A percentile compares a stretch with the other conserved stretches of the same genome.
phyloP scores from a whole-genome alignment of 139 green algal genomes.

The Chlamydomonas schloesseri region DNA sequence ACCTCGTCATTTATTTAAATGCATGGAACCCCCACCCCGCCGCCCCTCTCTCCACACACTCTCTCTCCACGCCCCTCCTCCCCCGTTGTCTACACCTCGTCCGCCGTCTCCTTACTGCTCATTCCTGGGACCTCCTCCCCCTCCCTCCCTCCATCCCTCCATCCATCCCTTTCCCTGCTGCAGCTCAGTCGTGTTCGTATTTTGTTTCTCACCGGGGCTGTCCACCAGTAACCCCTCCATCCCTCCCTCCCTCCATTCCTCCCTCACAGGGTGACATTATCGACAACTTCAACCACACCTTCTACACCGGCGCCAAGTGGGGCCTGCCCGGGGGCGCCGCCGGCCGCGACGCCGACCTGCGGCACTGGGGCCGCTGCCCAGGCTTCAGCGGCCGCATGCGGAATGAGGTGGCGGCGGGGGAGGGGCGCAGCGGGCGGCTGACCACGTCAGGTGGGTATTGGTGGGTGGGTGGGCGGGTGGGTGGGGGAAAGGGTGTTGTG shows the following conservation, averaged over 20 bases:
- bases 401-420: background rate
- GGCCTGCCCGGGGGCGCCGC: background rate
- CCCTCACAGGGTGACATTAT: constrained; percentile 38
- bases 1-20: no score
- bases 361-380: constrained; percentile 33
- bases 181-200: no score
- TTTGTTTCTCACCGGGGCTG: no score
- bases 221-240: no score
- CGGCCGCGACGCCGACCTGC: constrained; percentile 18
- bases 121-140: background rate
- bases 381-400: constrained; percentile 13
- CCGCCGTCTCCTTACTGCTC: no score
- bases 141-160: no score
- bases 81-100: no score
- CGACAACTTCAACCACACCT: constrained; percentile 38
- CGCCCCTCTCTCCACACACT: no score
- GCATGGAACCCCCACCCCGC: no score
- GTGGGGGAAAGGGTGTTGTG: background rate
- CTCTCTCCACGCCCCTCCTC: no score
- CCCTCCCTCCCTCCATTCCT: rapidly evolving
- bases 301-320: constrained; percentile 39
- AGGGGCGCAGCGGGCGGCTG: background rate
- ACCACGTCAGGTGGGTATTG: no score
- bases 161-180: no score
- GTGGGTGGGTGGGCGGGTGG: background rate